A percentile compares a stretch with the other conserved stretches of the same genome.
These are phyloP conservation scores for Bipolaris oryzae DNA, from an alignment of 2,329 filamentous ascomycete species.

Conservation along the genomic window DNA sequence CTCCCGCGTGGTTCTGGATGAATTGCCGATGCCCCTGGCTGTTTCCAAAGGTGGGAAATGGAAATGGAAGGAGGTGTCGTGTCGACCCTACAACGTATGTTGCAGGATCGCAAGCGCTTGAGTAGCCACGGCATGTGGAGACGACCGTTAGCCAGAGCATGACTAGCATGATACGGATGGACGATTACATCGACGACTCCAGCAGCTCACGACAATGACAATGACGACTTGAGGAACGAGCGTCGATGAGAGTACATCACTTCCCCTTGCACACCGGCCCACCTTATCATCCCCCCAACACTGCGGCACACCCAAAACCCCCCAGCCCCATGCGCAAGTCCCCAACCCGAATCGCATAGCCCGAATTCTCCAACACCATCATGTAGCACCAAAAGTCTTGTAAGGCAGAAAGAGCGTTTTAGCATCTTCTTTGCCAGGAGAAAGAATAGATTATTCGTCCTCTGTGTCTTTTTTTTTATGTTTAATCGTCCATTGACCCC, in stretches of 20 bases:
- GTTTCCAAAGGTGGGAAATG: neutral
- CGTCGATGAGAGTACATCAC: neutral
- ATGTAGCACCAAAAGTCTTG: slow-evolving; percentile 44
- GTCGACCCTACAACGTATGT: neutral
- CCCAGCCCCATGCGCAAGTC: slow-evolving; percentile 14
- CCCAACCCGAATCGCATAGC: slow-evolving; percentile 30
- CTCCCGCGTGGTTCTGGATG: neutral
- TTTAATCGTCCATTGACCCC: neutral
- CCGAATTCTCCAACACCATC: slow-evolving; percentile 36
- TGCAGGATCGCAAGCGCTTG: neutral
- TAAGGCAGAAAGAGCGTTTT: slow-evolving; percentile 27
- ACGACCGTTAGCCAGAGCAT: neutral
- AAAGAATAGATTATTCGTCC: slow-evolving; percentile 31
- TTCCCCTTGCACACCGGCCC: slow-evolving; percentile 13
- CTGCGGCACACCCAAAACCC: slow-evolving; percentile 12
- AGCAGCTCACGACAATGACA: neutral
- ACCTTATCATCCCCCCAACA: slow-evolving; percentile 18
- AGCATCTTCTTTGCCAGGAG: slow-evolving; percentile 30
- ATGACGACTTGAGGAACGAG: neutral
- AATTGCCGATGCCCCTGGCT: neutral
- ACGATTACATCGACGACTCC: neutral
- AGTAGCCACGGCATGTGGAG: neutral
- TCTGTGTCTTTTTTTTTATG: slow-evolving; percentile 9
- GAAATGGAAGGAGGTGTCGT: neutral
- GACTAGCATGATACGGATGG: neutral